Conservation (phyloP, 441 rosid genomes). For the Pelargonium citronellum region DNA sequence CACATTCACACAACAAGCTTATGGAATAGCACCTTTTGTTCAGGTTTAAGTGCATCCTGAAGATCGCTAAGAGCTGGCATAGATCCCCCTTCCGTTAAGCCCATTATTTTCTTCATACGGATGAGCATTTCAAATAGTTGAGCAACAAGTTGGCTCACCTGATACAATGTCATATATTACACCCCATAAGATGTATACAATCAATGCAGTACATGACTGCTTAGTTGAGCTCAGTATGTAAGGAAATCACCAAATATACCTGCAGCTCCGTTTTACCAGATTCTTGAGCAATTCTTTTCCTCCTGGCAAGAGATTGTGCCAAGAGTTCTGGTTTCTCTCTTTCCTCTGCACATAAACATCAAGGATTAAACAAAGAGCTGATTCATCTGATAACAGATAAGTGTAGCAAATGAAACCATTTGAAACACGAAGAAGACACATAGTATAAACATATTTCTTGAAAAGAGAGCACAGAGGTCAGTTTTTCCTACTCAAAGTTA, state of each 20-base stretch:
- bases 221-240: background rate
- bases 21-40: constrained; percentile 57
- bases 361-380: constrained; percentile 13
- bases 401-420: background rate
- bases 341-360: constrained; percentile 57
- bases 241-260: constrained; percentile 32
- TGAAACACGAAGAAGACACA: constrained; percentile 4
- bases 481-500: background rate
- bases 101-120: constrained; percentile 93
- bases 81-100: constrained; percentile 89
- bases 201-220: background rate
- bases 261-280: constrained; percentile 90
- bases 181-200: constrained; percentile 3
- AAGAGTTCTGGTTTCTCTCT: constrained; percentile 89
- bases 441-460: background rate
- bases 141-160: constrained; percentile 97
- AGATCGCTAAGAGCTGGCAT: constrained; percentile 80
- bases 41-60: constrained; percentile 72
- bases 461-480: background rate
- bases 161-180: constrained; percentile 18
- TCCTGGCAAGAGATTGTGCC: constrained; percentile 76
- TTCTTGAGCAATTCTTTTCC: constrained; percentile 77
- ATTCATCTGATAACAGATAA: background rate
- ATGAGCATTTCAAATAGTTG: constrained; percentile 96
- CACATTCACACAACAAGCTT: constrained; percentile 5